These are phyloP conservation scores for Kazachstania sp. DNA, from an alignment of 1,139 yeast species.

Conservation along the genomic window DNA sequence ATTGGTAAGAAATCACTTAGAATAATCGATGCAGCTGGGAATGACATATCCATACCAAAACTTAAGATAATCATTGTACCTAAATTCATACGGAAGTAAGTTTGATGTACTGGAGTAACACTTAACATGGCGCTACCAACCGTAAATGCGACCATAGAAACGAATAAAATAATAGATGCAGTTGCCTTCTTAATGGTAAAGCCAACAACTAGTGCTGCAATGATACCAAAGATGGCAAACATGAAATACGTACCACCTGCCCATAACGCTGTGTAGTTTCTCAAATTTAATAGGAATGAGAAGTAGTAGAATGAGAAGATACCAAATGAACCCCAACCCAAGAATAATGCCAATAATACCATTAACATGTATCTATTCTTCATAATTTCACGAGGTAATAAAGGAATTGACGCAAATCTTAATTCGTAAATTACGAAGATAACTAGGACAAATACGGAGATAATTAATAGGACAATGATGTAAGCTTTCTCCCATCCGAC, in stretches of 20 bases:
- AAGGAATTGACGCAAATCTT: conserved; percentile 32
- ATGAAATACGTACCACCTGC: conserved; percentile 42
- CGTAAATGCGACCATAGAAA: conserved; percentile 40
- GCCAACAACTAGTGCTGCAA: conserved; percentile 42
- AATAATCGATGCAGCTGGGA: conserved; percentile 49
- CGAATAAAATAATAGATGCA: conserved; percentile 40
- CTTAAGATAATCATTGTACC: conserved; percentile 43
- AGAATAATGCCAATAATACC: conserved; percentile 30
- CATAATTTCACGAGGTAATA: conserved; percentile 40
- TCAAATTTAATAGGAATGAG: conserved; percentile 37
- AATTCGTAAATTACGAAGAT: conserved; percentile 28
- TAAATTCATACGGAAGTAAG: conserved; percentile 39
- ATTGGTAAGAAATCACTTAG: conserved; percentile 43
- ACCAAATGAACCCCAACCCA: conserved; percentile 57
- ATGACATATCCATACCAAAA: conserved; percentile 54
- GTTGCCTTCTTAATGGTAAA: conserved; percentile 35
- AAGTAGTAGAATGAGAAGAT: conserved; percentile 38
- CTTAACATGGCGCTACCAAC: conserved; percentile 42
- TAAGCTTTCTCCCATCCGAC: conserved; percentile 44
- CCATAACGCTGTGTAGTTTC: conserved; percentile 38
- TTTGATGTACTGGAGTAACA: conserved; percentile 42
- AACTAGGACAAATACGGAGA: conserved; percentile 36
- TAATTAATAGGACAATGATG: conserved; percentile 38
- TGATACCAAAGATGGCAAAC: conserved; percentile 39
- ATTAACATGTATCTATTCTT: conserved; percentile 28